phyloP scores from a whole-genome alignment of 306 rosid species.

The Echinosophora koreensis region DNA sequence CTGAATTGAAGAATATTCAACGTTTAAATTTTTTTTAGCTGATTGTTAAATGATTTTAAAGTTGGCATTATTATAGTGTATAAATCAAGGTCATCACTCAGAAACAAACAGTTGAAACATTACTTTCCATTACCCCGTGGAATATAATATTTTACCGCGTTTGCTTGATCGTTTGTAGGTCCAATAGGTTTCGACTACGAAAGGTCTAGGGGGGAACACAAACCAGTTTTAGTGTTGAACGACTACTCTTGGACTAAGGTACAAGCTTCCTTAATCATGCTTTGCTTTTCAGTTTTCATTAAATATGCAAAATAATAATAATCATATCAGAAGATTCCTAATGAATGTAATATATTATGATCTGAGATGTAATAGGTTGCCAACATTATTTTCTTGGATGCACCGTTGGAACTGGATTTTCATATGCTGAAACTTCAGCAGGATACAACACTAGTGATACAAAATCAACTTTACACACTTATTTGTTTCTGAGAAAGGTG shows the following conservation, averaged over 20 bases:
- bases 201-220: conserved; percentile 6
- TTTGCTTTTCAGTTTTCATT: neutral
- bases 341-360: neutral
- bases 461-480: conserved; percentile 17
- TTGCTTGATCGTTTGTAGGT: conserved; percentile 19
- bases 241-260: conserved; percentile 48
- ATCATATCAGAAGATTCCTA: neutral
- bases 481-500: conserved; percentile 48
- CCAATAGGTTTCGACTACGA: conserved; percentile 41
- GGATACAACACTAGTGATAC: conserved; percentile 45
- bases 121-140: neutral
- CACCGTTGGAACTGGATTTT: conserved; percentile 48
- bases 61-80: neutral
- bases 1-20: neutral
- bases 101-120: neutral
- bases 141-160: neutral
- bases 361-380: conserved; percentile 35
- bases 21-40: neutral
- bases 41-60: neutral
- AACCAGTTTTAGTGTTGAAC: conserved; percentile 36
- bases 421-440: conserved; percentile 40
- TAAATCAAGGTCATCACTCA: neutral
- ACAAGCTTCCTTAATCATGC: neutral
- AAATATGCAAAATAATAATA: neutral
- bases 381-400: conserved; percentile 46